A percentile compares a stretch with the other conserved stretches of the same genome.
Conservation (phyloP, 345 rosid species). For the Populus alba region DNA sequence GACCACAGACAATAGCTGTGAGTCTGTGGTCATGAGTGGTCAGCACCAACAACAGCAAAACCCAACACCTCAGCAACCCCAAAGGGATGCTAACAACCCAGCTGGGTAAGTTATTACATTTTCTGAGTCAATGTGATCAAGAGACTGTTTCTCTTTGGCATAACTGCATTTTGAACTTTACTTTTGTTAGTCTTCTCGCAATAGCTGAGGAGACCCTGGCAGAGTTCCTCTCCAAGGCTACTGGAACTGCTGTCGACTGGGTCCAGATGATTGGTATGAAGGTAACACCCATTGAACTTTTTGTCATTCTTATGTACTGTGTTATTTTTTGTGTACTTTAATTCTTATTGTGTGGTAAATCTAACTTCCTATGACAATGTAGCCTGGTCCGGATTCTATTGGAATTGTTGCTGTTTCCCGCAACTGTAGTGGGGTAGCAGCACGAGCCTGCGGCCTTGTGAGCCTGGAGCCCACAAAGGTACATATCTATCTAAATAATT, state of each 20-base stretch:
- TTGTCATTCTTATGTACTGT: neutral
- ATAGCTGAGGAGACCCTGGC: conserved; percentile 96
- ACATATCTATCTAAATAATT: neutral
- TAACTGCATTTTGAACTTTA: neutral
- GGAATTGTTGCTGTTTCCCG: conserved; percentile 98
- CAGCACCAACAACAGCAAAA: conserved; percentile 96
- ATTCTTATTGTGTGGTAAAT: neutral
- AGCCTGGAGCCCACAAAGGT: conserved; percentile 98
- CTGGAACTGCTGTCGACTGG: conserved; percentile 99
- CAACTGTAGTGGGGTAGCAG: conserved; percentile 96
- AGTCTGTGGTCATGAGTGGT: conserved; percentile 98
- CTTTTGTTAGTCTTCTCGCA: conserved; percentile 60
- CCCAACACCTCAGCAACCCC: conserved; percentile 92
- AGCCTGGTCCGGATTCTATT: conserved; percentile 99
- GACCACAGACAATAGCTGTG: conserved; percentile 99
- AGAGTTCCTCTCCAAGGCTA: conserved; percentile 93
- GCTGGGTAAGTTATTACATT: conserved; percentile 61
- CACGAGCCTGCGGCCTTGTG: conserved; percentile 99
- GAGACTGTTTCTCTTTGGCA: neutral
- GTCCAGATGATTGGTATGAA: conserved; percentile 99
- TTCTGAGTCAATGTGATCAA: neutral
- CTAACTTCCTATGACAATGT: conserved; percentile 9
- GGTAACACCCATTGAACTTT: conserved; percentile 36
- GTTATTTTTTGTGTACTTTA: neutral
- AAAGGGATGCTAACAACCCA: conserved; percentile 95